Evolutionary conservation across 1,284 basidiomycete genomes (phyloP).

Genomic region (Ustilago vetiveriae): DNA sequence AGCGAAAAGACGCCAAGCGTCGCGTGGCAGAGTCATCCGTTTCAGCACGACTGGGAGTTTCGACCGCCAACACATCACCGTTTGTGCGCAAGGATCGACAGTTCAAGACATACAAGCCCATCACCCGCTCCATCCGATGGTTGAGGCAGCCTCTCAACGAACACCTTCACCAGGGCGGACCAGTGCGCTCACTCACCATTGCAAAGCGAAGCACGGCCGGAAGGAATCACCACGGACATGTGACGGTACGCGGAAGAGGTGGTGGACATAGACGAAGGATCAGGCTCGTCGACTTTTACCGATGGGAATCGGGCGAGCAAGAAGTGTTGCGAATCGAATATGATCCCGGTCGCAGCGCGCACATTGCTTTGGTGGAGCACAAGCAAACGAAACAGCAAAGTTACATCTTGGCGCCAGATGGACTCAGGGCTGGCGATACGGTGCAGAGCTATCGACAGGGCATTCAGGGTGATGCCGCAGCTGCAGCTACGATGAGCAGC

Average conservation of each 20-base stretch:
- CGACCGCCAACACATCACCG: conserved; percentile 51
- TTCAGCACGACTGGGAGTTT: conserved; percentile 58
- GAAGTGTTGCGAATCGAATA: conserved; percentile 95
- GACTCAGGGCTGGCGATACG: conserved; percentile 84
- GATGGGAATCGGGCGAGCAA: conserved; percentile 78
- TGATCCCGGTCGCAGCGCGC: conserved; percentile 90
- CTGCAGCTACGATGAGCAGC: conserved; percentile 6
- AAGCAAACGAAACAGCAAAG: conserved; percentile 72
- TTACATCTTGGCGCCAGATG: conserved; percentile 92
- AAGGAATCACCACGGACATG: conserved; percentile 80
- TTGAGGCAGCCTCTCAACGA: conserved; percentile 81
- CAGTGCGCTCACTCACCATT: conserved; percentile 81
- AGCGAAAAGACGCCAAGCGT: conserved; percentile 47
- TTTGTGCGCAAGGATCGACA: conserved; percentile 64
- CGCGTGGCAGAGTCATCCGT: conserved; percentile 47
- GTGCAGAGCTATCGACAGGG: conserved; percentile 81
- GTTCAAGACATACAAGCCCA: conserved; percentile 90
- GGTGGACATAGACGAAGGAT: conserved; percentile 91
- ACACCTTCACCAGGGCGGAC: conserved; percentile 84
- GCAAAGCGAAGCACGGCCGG: conserved; percentile 87
- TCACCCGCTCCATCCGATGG: conserved; percentile 85
- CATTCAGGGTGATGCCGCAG: conserved; percentile 3
- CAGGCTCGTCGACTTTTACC: conserved; percentile 84
- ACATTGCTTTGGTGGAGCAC: conserved; percentile 85
- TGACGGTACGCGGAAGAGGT: conserved; percentile 88